Base-by-base conservation (phyloP, 371 early-diverging fungal species). In the Amoeboaphelidium protococcarum region DNA sequence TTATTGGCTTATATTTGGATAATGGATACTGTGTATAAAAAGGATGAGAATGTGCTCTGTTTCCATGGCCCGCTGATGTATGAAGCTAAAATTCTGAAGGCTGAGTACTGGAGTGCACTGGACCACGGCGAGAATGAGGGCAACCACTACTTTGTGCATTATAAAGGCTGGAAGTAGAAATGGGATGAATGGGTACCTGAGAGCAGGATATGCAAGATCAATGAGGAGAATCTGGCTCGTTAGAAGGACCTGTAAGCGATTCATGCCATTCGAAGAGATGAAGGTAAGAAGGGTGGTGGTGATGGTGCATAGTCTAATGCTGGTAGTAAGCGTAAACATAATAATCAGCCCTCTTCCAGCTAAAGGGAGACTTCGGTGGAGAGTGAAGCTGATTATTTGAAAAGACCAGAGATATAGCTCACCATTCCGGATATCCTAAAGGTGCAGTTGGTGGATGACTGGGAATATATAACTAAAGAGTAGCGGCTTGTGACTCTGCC, bases 161-260 rank as follows among this genome's bases (percentile, higher is more conserved):
- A 95, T 63, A 82, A 87, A 55, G 96, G 96, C 25, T 95, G 96
- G 96, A 92, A 91, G 58, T 73, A 73, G 50, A 76, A 88, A 1
- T 95, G 91, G 90, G 94, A 95, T 61, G 96, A 95, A 60, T 95
- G 96, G 96, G 94, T 91, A 0, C 80, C 84, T 23, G 81, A 85
- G 54, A 60, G 73, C 13, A 71, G 96, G 23, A 66, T 83, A 1
- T 59, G 88, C n/a, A 79, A 82, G 52, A 69, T 61, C 64, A 80
- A 66, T 41, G 81, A 79, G 3, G 79, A 75, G 25, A 90, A 88
- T 62, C 58, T 89, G 44, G 66, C 71, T 47, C 70, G 67, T 52
- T 87, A 89, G 57, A 66, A 69, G 25, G 73, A 76, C 44, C 61
- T 90, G 20, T 31, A 41, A 4, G 52, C 47, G 21, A 40, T 52